Evolutionary conservation across 148 eudicot genomes (phyloP).

Genomic region (Rhododendron ovatum): DNA sequence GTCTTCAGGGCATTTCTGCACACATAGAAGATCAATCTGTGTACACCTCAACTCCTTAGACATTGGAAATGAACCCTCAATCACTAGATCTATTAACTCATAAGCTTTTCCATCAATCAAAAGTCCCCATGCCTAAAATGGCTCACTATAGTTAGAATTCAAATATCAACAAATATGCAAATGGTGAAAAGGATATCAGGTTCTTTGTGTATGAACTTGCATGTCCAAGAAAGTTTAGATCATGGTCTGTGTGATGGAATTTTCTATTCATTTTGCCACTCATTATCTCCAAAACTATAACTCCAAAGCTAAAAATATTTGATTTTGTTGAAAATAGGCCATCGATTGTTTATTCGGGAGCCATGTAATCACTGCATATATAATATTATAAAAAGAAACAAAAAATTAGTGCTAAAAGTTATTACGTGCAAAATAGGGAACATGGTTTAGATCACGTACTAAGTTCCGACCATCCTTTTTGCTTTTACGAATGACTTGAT

Average conservation of each 20-base stretch:
- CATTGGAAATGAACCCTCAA: background rate
- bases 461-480: background rate
- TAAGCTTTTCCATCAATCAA: constrained; percentile 12
- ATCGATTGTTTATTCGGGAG: constrained; percentile 11
- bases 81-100: background rate
- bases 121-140: constrained; percentile 16
- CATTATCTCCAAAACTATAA: background rate
- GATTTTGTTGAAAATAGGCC: constrained; percentile 27
- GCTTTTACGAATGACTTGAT: background rate
- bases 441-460: background rate
- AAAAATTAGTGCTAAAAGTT: background rate
- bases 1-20: background rate
- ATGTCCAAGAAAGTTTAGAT: constrained; percentile 3
- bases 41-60: background rate
- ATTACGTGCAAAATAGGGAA: background rate
- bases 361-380: constrained; percentile 26
- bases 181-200: background rate
- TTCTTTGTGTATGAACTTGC: constrained; percentile 12
- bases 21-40: constrained; percentile 6
- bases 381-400: background rate
- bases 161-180: background rate
- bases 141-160: background rate
- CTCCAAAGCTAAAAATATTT: constrained; percentile 3
- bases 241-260: background rate
- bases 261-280: background rate